These are phyloP conservation scores for Asterophora parasitica DNA, from an alignment of 768 basidiomycete species.

Conservation along the genomic window DNA sequence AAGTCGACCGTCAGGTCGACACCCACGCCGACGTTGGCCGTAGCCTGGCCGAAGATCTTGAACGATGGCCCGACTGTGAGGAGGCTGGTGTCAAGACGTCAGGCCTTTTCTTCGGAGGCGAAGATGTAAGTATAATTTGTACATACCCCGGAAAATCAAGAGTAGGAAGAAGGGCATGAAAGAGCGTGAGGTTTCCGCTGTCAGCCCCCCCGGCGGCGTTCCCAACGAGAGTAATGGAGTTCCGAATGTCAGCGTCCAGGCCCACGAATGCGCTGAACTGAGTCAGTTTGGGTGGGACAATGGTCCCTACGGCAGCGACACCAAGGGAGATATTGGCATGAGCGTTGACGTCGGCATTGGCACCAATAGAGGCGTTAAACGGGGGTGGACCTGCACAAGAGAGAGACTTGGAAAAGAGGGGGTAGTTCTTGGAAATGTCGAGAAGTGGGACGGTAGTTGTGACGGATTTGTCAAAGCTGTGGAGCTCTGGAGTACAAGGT, in stretches of 20 bases:
- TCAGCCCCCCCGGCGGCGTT: conserved; percentile 20
- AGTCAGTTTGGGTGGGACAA: conserved; percentile 38
- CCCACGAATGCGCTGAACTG: conserved; percentile 29
- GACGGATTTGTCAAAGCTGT: no score
- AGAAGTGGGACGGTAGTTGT: conserved; percentile 19
- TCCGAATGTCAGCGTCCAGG: conserved; percentile 32
- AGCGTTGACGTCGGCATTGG: conserved; percentile 27
- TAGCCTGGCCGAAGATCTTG: no score
- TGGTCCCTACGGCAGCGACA: conserved; percentile 37
- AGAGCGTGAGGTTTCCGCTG: conserved; percentile 12
- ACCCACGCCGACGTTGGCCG: no score
- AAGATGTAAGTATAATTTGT: conserved; percentile 9
- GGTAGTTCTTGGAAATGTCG: conserved; percentile 25
- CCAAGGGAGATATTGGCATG: conserved; percentile 33
- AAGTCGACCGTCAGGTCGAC: no score
- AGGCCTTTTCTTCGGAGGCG: background rate
- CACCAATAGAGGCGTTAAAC: conserved; percentile 20
- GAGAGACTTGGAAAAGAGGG: conserved; percentile 26
- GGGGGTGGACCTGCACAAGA: conserved; percentile 19
- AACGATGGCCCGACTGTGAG: no score
- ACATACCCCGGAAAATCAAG: conserved; percentile 19
- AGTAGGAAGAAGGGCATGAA: conserved; percentile 13
- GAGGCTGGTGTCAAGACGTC: conserved; percentile 25
- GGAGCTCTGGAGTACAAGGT: conserved; percentile 23
- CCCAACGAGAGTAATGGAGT: conserved; percentile 30